These are phyloP conservation scores for Coprinopsis marcescibilis DNA, from an alignment of 768 basidiomycete species.

Conservation along the genomic window DNA sequence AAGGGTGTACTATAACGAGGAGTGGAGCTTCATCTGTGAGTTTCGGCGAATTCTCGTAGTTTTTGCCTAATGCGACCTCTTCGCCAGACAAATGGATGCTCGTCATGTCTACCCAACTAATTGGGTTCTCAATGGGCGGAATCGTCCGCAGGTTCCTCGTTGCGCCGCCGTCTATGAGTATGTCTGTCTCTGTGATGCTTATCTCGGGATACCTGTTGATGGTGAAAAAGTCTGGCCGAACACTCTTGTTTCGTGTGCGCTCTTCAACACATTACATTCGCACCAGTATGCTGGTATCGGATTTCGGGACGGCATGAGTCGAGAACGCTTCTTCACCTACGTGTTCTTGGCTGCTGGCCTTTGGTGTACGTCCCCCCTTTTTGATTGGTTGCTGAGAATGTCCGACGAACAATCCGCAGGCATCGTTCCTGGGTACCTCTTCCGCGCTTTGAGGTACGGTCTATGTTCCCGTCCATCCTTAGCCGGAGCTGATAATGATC, in stretches of 20 bases:
- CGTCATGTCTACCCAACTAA: slow-evolving; percentile 67
- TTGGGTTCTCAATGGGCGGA: slow-evolving; percentile 55
- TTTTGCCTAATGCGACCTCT: neutral
- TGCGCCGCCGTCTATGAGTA: slow-evolving; percentile 60
- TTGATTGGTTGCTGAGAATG: neutral
- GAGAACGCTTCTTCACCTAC: slow-evolving; percentile 55
- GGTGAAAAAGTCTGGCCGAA: slow-evolving; percentile 62
- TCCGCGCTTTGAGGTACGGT: slow-evolving; percentile 48
- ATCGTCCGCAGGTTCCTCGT: slow-evolving; percentile 60
- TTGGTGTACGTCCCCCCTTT: slow-evolving; percentile 35
- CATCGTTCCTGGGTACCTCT: slow-evolving; percentile 59
- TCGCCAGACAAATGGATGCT: slow-evolving; percentile 51
- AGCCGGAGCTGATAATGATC: too few species aligned
- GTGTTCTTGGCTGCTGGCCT: slow-evolving; percentile 41
- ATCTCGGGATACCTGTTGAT: slow-evolving; percentile 2
- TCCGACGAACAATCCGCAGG: slow-evolving; percentile 23
- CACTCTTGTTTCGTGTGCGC: slow-evolving; percentile 60
- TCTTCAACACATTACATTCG: slow-evolving; percentile 72
- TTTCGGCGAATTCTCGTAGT: neutral
- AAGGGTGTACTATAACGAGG: slow-evolving; percentile 59
- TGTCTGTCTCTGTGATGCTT: slow-evolving; percentile 9
- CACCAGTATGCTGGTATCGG: slow-evolving; percentile 53
- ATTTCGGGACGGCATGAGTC: slow-evolving; percentile 43
- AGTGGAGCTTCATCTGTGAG: slow-evolving; percentile 43
- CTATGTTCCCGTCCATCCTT: neutral